Base-by-base conservation (phyloP, 1,284 basidiomycete species). In the Entoloma clypeatum region DNA sequence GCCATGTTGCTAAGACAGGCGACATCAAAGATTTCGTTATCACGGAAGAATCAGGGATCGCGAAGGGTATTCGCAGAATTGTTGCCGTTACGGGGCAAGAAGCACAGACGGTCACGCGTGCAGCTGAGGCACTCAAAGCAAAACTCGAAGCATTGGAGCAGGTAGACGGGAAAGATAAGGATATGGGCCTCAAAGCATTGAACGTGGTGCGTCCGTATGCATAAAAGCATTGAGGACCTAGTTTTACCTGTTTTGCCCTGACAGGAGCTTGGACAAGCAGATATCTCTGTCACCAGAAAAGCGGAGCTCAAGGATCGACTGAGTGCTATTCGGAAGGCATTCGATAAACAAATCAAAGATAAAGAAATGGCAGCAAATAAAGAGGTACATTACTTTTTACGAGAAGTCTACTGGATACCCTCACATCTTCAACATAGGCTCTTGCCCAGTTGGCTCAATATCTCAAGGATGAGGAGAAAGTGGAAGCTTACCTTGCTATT, bases 21-120 rank as follows among this genome's bases (percentile, higher is more conserved):
- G 92, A 95, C 53, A 99, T 99, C 73, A 92, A 93, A 63, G 83
- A 91, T 59, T 88, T 99, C 60, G 84, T 96, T 39, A 86, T 99
- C 50, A 85, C 80, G 19, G 95, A 99, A 60, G 96, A 99, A 65
- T 88, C 88, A 5, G 94, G 94, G 34, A 99, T 99, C 53, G 96
- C 95, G 21, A 99, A 98, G 71, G 95, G 95, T 29, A 95, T 97
- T 53, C 86, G 96, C 43, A 83, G 95, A 39, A 85, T 99, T 43
- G 85, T 90, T 31, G 95, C 93, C 13, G 85, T 99, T 26, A 98
- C 96, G 1, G 95, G 95, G 11, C 81, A 93, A 54, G 93, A 98
- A 61, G 95, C 95, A 0, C 77, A 83, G 17, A 82, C 86, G 25
- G 92, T 88, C 3, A 82, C 77, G 5, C 80, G 86, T 22, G 62